These are phyloP conservation scores for Hypoxylon cercidicola DNA, from an alignment of 495 filamentous ascomycete species.

Conservation along the genomic window DNA sequence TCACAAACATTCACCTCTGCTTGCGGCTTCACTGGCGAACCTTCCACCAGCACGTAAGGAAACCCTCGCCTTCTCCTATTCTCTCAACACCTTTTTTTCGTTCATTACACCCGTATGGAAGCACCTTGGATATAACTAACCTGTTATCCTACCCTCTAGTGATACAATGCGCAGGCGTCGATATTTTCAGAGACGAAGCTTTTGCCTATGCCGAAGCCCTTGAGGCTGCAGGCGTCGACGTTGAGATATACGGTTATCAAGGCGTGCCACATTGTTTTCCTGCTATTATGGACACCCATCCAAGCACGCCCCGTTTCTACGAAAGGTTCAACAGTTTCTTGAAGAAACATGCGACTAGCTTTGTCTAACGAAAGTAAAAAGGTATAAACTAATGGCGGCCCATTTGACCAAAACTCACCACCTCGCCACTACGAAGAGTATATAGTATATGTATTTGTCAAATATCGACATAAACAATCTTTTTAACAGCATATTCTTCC, in stretches of 20 bases:
- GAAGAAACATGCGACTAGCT: slow-evolving; percentile 24
- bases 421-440: no score
- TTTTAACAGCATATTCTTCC: no score
- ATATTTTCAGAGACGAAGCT: slow-evolving; percentile 41
- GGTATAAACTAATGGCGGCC: no score
- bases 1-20: slow-evolving; percentile 36
- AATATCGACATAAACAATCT: no score
- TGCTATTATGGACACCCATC: slow-evolving; percentile 22
- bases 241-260: slow-evolving; percentile 30
- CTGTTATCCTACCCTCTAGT: slow-evolving; percentile 13
- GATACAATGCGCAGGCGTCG: slow-evolving; percentile 41
- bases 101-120: no score
- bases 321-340: slow-evolving; percentile 35
- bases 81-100: background rate
- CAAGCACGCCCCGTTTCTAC: slow-evolving; percentile 34
- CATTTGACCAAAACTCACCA: no score
- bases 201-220: slow-evolving; percentile 46
- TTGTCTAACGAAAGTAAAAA: no score
- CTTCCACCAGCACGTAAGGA: slow-evolving; percentile 44
- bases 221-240: slow-evolving; percentile 24
- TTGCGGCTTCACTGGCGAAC: slow-evolving; percentile 24
- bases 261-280: slow-evolving; percentile 46
- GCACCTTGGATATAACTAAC: background rate
- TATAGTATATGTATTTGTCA: no score
- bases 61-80: background rate